Conservation (phyloP, 2,329 filamentous ascomycete species). For the Catunica adiposa region DNA sequence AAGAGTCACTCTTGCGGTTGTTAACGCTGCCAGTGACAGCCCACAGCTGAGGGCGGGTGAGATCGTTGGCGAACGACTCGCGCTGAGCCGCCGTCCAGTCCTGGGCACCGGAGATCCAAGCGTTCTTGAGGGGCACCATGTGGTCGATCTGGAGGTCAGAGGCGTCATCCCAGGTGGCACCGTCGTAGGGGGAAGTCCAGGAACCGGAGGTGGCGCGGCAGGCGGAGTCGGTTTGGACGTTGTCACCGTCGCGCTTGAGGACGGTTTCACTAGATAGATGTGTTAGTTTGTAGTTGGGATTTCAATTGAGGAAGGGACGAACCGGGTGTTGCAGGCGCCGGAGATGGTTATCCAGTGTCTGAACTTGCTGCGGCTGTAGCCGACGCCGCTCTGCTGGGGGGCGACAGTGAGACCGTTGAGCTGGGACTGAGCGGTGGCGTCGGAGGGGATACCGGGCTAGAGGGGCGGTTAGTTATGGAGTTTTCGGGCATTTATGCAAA, state of each 20-base stretch:
- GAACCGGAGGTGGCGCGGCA: slow-evolving; percentile 49
- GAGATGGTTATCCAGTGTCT: slow-evolving; percentile 52
- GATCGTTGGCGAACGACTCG: slow-evolving; percentile 59
- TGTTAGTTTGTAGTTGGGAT: not conserved
- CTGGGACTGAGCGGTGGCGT: slow-evolving; percentile 37
- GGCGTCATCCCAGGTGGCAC: slow-evolving; percentile 49
- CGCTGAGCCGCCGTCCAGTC: slow-evolving; percentile 54
- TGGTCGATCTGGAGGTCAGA: slow-evolving; percentile 70
- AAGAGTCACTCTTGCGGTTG: slow-evolving; percentile 52
- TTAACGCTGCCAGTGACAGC: slow-evolving; percentile 69
- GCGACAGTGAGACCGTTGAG: slow-evolving; percentile 43
- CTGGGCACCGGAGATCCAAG: slow-evolving; percentile 61
- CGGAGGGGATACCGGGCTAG: slow-evolving; percentile 45
- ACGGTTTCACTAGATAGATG: slow-evolving; percentile 42
- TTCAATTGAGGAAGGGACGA: slow-evolving; percentile 13
- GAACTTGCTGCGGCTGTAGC: slow-evolving; percentile 52
- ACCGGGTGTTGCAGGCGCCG: slow-evolving; percentile 53
- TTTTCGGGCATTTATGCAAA: not conserved
- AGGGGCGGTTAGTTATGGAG: not conserved
- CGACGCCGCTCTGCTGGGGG: slow-evolving; percentile 33
- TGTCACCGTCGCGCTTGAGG: slow-evolving; percentile 54
- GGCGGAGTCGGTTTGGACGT: slow-evolving; percentile 38
- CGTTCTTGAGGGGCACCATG: slow-evolving; percentile 64
- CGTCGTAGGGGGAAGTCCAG: slow-evolving; percentile 62
- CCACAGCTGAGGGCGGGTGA: slow-evolving; percentile 58